Conservation (phyloP, 352 stramenopile genomes). For the Globisporangium barbulae region DNA sequence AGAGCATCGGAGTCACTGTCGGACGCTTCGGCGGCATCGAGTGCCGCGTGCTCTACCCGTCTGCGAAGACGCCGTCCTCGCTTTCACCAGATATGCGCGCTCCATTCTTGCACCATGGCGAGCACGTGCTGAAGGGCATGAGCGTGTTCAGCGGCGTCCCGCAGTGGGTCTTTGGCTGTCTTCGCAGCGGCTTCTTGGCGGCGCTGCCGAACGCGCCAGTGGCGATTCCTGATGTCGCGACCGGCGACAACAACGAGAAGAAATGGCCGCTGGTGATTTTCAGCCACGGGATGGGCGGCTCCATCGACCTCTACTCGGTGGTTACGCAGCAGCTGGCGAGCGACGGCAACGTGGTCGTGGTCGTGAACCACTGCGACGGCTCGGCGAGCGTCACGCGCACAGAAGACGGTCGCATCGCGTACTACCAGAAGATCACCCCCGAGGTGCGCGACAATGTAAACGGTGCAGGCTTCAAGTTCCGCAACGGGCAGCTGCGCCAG, state of each 20-base stretch:
- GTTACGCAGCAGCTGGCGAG: conserved; percentile 70
- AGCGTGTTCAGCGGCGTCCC: conserved; percentile 46
- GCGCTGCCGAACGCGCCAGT: conserved; percentile 39
- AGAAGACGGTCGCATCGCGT: conserved; percentile 37
- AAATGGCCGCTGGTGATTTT: conserved; percentile 60
- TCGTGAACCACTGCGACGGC: conserved; percentile 63
- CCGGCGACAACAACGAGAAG: not conserved
- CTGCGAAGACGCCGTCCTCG: conserved; percentile 13
- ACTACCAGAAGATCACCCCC: conserved; percentile 55
- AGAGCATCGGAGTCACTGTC: conserved; percentile 42
- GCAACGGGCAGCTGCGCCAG: conserved; percentile 52
- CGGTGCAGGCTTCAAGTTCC: conserved; percentile 52
- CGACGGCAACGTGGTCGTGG: conserved; percentile 50
- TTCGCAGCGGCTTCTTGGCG: conserved; percentile 45
- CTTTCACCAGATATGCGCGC: conserved; percentile 14
- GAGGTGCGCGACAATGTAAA: conserved; percentile 45
- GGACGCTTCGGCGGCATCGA: conserved; percentile 44
- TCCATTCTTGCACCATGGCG: conserved; percentile 47
- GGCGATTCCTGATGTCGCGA: conserved; percentile 9
- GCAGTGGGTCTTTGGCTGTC: conserved; percentile 49
- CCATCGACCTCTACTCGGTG: conserved; percentile 59
- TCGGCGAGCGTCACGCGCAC: conserved; percentile 52
- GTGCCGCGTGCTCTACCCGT: conserved; percentile 67
- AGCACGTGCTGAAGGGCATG: conserved; percentile 48
- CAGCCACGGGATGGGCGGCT: conserved; percentile 56